Conservation (phyloP, 2,329 filamentous ascomycete species). For the Immersiporthe knoxdaviesiana region DNA sequence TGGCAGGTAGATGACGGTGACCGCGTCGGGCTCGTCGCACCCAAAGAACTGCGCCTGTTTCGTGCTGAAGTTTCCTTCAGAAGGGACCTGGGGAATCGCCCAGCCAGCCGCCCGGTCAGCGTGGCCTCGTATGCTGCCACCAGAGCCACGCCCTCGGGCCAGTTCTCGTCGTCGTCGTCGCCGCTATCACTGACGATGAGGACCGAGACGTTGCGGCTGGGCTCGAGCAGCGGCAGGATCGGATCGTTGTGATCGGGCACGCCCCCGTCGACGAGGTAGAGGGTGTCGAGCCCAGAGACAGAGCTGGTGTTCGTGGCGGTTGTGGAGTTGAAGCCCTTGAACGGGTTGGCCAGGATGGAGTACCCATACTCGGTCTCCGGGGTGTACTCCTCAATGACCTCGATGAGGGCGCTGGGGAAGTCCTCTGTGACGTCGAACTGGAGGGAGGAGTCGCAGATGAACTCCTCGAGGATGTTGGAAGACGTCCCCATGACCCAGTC, state of each 20-base stretch:
- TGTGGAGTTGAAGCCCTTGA: slow-evolving; percentile 42
- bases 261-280: slow-evolving; percentile 52
- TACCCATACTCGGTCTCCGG: slow-evolving; percentile 28
- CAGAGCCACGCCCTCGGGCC: slow-evolving; percentile 49
- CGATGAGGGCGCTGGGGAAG: slow-evolving; percentile 30
- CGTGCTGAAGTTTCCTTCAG: slow-evolving; percentile 40
- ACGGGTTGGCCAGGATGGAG: slow-evolving; percentile 45
- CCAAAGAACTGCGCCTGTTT: slow-evolving; percentile 46
- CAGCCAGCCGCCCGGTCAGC: slow-evolving; percentile 32
- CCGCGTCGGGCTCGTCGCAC: slow-evolving; percentile 39
- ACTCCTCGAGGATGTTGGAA: slow-evolving; percentile 44
- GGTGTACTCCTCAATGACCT: slow-evolving; percentile 37
- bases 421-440: slow-evolving; percentile 16
- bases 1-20: slow-evolving; percentile 46
- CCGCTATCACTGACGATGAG: slow-evolving; percentile 50
- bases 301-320: slow-evolving; percentile 35
- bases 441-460: slow-evolving; percentile 24
- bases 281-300: slow-evolving; percentile 34
- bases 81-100: slow-evolving; percentile 49
- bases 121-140: slow-evolving; percentile 34
- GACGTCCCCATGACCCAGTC: slow-evolving; percentile 51
- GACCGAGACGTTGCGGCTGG: slow-evolving; percentile 42
- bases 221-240: slow-evolving; percentile 51
- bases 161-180: slow-evolving; percentile 45
- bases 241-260: slow-evolving; percentile 48